These are phyloP conservation scores for Phyllosticta paracitricarpa DNA, from an alignment of 2,329 filamentous ascomycete genomes.

Conservation along the genomic window DNA sequence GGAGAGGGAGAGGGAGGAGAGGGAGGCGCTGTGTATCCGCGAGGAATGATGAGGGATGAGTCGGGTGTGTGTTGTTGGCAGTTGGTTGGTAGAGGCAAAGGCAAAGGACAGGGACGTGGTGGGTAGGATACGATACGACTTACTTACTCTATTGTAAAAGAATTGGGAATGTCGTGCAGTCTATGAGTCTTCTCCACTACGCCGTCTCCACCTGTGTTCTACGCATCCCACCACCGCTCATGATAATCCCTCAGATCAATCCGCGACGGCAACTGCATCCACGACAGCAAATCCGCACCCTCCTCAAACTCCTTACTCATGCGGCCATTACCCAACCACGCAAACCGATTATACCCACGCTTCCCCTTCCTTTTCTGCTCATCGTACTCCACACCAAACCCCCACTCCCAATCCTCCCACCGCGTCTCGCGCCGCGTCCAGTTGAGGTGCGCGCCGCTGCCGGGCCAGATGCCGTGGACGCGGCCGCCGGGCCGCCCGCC, in stretches of 20 bases:
- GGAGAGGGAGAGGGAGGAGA: neutral
- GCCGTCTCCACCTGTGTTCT: neutral
- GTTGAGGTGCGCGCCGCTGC: conserved; percentile 53
- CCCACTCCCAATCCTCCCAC: conserved; percentile 52
- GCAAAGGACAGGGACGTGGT: too few species aligned
- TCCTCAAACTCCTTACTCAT: conserved; percentile 49
- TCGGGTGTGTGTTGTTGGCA: neutral
- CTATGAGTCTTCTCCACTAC: too few species aligned
- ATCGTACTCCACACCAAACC: conserved; percentile 19
- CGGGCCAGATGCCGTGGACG: conserved; percentile 62
- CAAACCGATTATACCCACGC: conserved; percentile 38
- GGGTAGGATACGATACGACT: too few species aligned
- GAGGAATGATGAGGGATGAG: neutral
- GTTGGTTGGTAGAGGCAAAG: neutral
- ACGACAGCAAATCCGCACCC: conserved; percentile 51
- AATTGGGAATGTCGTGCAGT: too few species aligned
- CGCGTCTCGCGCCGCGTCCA: conserved; percentile 46
- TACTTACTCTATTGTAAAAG: too few species aligned
- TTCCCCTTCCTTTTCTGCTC: neutral
- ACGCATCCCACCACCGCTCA: conserved; percentile 51
- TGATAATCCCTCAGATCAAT: conserved; percentile 54
- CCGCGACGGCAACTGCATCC: conserved; percentile 47
- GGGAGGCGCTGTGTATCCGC: neutral
- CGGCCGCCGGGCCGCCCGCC: conserved; percentile 42
- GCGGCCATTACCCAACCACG: conserved; percentile 60